These are phyloP conservation scores for Boletus insuetus DNA, from an alignment of 768 basidiomycete genomes.

Conservation along the genomic window DNA sequence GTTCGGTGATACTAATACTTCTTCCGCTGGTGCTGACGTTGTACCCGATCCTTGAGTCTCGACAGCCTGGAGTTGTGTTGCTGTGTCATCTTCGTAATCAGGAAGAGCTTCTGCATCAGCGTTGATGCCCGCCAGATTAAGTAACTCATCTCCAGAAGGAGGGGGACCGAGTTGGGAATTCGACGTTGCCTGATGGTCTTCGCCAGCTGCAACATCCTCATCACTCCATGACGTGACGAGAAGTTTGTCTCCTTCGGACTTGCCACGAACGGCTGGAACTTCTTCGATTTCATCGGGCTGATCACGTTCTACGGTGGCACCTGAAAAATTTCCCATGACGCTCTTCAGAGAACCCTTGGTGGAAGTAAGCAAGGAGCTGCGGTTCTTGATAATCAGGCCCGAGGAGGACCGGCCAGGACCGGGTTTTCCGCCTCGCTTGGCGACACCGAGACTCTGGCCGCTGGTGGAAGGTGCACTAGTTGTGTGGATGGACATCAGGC, in stretches of 20 bases:
- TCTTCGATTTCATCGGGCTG: constrained; percentile 22
- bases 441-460: constrained; percentile 4
- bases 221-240: constrained; percentile 19
- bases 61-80: constrained; percentile 8
- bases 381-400: constrained; percentile 38
- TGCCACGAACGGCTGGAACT: background rate
- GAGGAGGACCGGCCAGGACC: constrained; percentile 53
- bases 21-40: background rate
- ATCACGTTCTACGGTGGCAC: constrained; percentile 13
- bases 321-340: constrained; percentile 44
- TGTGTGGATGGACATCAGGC: constrained; percentile 31
- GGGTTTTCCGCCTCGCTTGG: constrained; percentile 33
- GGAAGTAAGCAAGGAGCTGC: constrained; percentile 53
- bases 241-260: constrained; percentile 5
- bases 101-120: constrained; percentile 41
- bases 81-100: constrained; percentile 55
- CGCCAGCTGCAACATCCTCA: constrained; percentile 10
- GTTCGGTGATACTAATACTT: background rate
- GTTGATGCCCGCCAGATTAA: constrained; percentile 50
- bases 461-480: constrained; percentile 8
- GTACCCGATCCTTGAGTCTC: constrained; percentile 8
- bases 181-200: constrained; percentile 5
- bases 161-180: constrained; percentile 10
- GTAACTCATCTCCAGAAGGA: constrained; percentile 44
- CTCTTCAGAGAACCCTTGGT: constrained; percentile 51